A percentile compares a stretch with the other conserved stretches of the same genome.
Conservation (phyloP, 345 rosid genomes). For the Psidium guajava region DNA sequence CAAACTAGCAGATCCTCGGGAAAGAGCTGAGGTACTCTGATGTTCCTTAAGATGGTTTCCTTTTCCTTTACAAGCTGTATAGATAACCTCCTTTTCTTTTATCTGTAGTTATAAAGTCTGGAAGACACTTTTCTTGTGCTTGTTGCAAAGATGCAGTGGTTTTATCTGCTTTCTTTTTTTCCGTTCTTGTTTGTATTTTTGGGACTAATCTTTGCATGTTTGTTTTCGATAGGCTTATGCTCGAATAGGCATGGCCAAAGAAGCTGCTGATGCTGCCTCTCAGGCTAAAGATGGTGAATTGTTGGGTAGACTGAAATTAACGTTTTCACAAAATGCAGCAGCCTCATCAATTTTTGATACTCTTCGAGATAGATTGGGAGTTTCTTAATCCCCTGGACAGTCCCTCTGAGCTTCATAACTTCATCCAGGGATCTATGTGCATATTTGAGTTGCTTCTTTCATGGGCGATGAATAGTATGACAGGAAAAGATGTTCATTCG, state of each 20-base stretch:
- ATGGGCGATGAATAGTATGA: neutral
- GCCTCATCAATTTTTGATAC: slow-evolving; percentile 84
- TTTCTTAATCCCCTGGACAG: slow-evolving; percentile 16
- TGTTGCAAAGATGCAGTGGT: neutral
- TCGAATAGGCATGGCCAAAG: slow-evolving; percentile 95
- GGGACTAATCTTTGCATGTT: neutral
- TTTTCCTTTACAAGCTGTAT: neutral
- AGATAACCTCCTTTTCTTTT: neutral
- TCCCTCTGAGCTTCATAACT: neutral
- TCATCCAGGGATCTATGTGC: neutral
- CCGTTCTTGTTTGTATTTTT: neutral
- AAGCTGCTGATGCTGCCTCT: slow-evolving; percentile 96
- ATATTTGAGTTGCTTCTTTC: neutral
- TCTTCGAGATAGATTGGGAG: slow-evolving; percentile 59
- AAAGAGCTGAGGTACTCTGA: slow-evolving; percentile 75
- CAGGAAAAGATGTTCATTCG: neutral
- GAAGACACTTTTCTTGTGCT: neutral
- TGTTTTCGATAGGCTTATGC: slow-evolving; percentile 58
- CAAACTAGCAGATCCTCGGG: slow-evolving; percentile 76
- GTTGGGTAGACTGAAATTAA: slow-evolving; percentile 71
- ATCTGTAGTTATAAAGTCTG: no score
- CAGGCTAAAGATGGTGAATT: slow-evolving; percentile 91
- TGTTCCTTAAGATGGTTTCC: neutral
- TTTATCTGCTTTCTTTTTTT: neutral
- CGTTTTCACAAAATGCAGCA: slow-evolving; percentile 76